Conservation (phyloP, 257 asterid genomes). For the Nyctanthes arbortristis region DNA sequence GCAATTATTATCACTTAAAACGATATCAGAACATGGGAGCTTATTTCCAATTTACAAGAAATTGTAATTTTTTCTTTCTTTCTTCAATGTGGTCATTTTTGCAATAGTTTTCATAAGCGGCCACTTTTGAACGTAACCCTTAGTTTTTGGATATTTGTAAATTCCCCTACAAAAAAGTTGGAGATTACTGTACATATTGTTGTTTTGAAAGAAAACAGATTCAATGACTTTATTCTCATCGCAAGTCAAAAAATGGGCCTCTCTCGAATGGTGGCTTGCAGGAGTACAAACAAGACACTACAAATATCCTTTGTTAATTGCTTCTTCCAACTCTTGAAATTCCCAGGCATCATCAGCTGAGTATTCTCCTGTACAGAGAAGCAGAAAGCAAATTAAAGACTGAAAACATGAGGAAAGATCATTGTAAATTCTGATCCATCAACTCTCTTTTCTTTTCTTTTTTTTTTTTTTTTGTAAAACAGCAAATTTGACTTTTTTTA, state of each 20-base stretch:
- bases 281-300: slow-evolving; percentile 26
- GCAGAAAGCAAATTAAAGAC: neutral
- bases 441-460: no score
- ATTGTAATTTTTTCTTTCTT: no score
- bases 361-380: slow-evolving; percentile 62
- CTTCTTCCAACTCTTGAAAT: slow-evolving; percentile 79
- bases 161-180: neutral
- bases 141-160: no score
- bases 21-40: no score
- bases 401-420: neutral
- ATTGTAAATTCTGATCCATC: neutral
- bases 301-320: slow-evolving; percentile 69
- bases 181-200: neutral
- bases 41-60: no score
- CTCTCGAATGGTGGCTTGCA: neutral
- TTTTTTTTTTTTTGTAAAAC: no score
- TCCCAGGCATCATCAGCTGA: slow-evolving; percentile 96
- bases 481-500: no score
- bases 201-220: neutral
- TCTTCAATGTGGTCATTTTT: no score
- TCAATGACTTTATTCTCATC: neutral
- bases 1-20: no score
- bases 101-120: no score
- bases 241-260: neutral
- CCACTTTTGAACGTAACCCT: no score